These are phyloP conservation scores for Kewa caespitosa DNA, from an alignment of 179 eudicot species.

Conservation along the genomic window DNA sequence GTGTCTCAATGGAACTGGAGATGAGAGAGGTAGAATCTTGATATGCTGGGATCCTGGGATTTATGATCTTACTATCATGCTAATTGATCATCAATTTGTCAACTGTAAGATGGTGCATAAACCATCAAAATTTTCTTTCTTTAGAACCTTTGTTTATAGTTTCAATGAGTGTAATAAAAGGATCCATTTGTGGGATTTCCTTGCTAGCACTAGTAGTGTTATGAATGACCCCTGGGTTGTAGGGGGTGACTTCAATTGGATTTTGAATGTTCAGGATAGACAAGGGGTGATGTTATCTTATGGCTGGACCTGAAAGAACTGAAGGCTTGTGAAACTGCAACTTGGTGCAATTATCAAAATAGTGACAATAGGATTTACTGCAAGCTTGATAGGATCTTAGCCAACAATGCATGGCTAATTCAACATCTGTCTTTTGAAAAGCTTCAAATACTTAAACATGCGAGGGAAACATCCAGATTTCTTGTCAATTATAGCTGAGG, in stretches of 20 bases:
- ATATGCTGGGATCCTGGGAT: not conserved
- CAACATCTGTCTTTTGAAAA: not conserved
- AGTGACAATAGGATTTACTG: not conserved
- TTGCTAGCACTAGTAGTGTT: too few relatives aligned
- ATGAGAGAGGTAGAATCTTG: not conserved
- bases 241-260: too few relatives aligned
- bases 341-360: not conserved
- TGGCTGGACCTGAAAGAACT: not conserved
- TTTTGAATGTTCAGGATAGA: not conserved
- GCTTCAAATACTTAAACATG: not conserved
- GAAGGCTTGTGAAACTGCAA: not conserved
- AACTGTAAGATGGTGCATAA: too few relatives aligned
- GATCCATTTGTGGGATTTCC: too few relatives aligned
- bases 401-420: not conserved
- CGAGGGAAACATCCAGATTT: not conserved
- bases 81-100: too few relatives aligned
- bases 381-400: not conserved
- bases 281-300: not conserved
- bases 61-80: too few relatives aligned
- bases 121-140: too few relatives aligned
- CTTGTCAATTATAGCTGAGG: not conserved
- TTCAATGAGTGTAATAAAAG: too few relatives aligned
- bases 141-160: too few relatives aligned
- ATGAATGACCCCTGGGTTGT: too few relatives aligned
- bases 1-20: too few relatives aligned